Conservation (phyloP, 2,329 filamentous ascomycete species). For the Apiospora rasikravindrae region DNA sequence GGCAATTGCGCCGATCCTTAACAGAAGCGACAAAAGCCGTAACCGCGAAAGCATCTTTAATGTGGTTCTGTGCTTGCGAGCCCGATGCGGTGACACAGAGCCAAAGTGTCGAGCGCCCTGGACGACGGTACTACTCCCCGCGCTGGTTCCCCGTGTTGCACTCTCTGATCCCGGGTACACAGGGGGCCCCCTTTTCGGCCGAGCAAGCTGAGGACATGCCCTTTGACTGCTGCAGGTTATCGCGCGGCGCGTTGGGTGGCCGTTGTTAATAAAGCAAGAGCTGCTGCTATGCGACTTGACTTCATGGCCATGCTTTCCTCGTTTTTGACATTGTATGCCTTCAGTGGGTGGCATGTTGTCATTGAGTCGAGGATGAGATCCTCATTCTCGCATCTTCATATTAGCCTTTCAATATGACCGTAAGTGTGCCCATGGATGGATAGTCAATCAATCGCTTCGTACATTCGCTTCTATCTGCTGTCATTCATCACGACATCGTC, state of each 20-base stretch:
- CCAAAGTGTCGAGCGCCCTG: too few species aligned
- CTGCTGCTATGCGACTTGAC: too few species aligned
- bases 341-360: neutral
- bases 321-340: neutral
- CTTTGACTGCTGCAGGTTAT: neutral
- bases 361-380: neutral
- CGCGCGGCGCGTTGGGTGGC: neutral
- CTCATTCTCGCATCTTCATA: neutral
- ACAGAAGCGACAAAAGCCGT: neutral
- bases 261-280: neutral
- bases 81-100: neutral
- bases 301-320: neutral
- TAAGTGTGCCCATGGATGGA: too few species aligned
- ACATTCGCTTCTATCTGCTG: constrained; percentile 1
- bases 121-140: neutral
- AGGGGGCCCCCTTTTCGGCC: neutral
- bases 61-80: too few species aligned
- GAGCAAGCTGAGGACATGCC: neutral
- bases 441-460: neutral
- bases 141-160: neutral
- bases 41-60: neutral
- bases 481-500: neutral
- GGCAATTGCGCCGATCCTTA: too few species aligned
- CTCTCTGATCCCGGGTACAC: neutral
- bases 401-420: neutral